Conservation (phyloP, 2,329 filamentous ascomycete genomes). For the Alternaria burnsii region DNA sequence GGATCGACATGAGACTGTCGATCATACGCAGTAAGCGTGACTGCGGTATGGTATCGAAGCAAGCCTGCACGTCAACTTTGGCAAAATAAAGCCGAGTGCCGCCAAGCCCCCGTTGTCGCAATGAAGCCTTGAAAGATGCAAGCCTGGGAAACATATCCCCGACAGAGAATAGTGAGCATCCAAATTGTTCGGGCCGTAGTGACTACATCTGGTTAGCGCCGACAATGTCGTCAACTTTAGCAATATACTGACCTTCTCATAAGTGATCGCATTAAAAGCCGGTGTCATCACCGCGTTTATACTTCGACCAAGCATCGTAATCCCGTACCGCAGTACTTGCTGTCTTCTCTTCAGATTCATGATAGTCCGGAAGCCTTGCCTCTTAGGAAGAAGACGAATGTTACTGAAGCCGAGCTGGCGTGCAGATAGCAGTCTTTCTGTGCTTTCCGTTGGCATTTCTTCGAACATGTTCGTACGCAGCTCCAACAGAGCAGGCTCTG, state of each 20-base stretch:
- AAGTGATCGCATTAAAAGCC: constrained; percentile 77
- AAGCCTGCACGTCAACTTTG: constrained; percentile 89
- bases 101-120: constrained; percentile 50
- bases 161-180: constrained; percentile 81
- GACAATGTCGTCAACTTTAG: neutral
- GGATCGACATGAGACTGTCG: constrained; percentile 62
- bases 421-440: constrained; percentile 65
- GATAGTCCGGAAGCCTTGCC: constrained; percentile 78
- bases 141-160: constrained; percentile 80
- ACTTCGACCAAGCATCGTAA: constrained; percentile 66
- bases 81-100: constrained; percentile 76
- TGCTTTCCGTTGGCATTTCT: constrained; percentile 69
- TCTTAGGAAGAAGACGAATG: constrained; percentile 84
- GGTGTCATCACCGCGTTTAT: constrained; percentile 77
- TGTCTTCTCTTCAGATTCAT: constrained; percentile 80
- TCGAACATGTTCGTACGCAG: constrained; percentile 81
- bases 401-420: constrained; percentile 78
- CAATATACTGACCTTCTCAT: constrained; percentile 71
- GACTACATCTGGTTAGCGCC: constrained; percentile 32
- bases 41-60: constrained; percentile 96
- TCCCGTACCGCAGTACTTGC: constrained; percentile 62
- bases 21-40: constrained; percentile 74
- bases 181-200: constrained; percentile 66
- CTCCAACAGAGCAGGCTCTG: constrained; percentile 73
- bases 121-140: constrained; percentile 69